A percentile compares a stretch with the other conserved stretches of the same genome.
Evolutionary conservation across 2,329 filamentous ascomycete species (phyloP).

Genomic region (Metarhizium robertsii): DNA sequence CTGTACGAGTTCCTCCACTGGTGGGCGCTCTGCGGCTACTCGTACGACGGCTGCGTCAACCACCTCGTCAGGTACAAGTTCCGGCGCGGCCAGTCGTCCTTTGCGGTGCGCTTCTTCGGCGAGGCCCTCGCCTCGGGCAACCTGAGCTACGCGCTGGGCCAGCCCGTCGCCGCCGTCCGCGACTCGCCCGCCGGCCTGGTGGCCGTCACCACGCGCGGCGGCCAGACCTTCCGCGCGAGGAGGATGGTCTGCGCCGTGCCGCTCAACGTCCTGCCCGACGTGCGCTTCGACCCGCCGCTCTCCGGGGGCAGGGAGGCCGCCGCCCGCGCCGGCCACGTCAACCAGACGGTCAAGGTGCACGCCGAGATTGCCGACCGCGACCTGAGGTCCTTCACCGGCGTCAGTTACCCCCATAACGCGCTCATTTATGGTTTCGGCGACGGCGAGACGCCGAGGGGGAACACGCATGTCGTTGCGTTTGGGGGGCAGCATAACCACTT

Average conservation of each 20-base stretch:
- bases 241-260: slow-evolving; percentile 33
- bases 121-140: slow-evolving; percentile 30
- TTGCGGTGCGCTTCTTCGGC: slow-evolving; percentile 34
- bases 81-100: slow-evolving; percentile 32
- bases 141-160: slow-evolving; percentile 31
- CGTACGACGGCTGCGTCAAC: slow-evolving; percentile 28
- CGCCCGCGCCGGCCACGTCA: slow-evolving; percentile 30
- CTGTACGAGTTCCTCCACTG: slow-evolving; percentile 39
- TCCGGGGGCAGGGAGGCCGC: slow-evolving; percentile 24
- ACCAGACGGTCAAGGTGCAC: slow-evolving; percentile 36
- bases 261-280: slow-evolving; percentile 31
- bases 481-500: slow-evolving; percentile 33
- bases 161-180: slow-evolving; percentile 23
- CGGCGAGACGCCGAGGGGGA: slow-evolving; percentile 32
- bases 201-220: slow-evolving; percentile 22
- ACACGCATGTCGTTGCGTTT: slow-evolving; percentile 38
- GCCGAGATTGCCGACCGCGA: slow-evolving; percentile 30
- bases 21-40: slow-evolving; percentile 35
- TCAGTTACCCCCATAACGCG: slow-evolving; percentile 32
- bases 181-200: slow-evolving; percentile 18
- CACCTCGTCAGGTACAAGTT: slow-evolving; percentile 33
- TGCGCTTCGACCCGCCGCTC: slow-evolving; percentile 31
- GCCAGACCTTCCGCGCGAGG: slow-evolving; percentile 16
- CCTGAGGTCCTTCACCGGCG: slow-evolving; percentile 32
- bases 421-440: slow-evolving; percentile 35